Base-by-base conservation (phyloP, 352 stramenopile genomes). In the Pythium apleroticum region DNA sequence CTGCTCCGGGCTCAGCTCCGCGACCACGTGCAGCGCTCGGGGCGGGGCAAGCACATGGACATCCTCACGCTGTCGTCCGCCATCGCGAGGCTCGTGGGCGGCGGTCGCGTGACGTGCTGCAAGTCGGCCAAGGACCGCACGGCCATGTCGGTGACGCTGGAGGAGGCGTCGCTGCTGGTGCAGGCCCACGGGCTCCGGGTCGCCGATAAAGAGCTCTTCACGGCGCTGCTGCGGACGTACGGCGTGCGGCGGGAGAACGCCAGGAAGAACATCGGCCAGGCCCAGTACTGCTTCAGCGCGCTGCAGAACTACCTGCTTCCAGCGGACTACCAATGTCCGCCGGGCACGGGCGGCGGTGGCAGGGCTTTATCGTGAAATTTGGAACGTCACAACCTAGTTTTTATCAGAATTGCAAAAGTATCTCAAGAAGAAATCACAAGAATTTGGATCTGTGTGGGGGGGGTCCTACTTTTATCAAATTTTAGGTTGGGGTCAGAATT, bases 81-180 rank as follows among this genome's bases (percentile, higher is more conserved):
- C 28, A 80, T 95, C 31, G 78, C 83, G 14, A 76, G 87, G 20
- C 75, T 68, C 0, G 72, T 99, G 22, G 90, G 93, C 24, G 96
- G 95, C 28, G 95, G 93, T 3, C 88, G 91, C 43, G 84, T 97
- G 33, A 96, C 96, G 1, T 99, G 98, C 80, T 99, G 97, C 78
- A 99, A 99, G 71, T 97, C 84, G 50, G 96, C 96, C 12, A 99
- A 99, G 68, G 96, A 99, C 75, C 88, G 97, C 24, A 99, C 97
- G 22, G 93, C 95, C 27, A 99, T 99, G 97, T 96, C 96, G 55
- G 87, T 98, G 39, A 99, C 96, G 15, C 93, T 98, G 25, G 97
- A 98, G 70, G 81, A 95, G 68, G 84, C 84, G 0, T 89, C 86
- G 46, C 57, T 93, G 57, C 68, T 95, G 33, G 80, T 82, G 49